Evolutionary conservation across 345 rosid species (phyloP).

Genomic region (Ailanthus altissimus): DNA sequence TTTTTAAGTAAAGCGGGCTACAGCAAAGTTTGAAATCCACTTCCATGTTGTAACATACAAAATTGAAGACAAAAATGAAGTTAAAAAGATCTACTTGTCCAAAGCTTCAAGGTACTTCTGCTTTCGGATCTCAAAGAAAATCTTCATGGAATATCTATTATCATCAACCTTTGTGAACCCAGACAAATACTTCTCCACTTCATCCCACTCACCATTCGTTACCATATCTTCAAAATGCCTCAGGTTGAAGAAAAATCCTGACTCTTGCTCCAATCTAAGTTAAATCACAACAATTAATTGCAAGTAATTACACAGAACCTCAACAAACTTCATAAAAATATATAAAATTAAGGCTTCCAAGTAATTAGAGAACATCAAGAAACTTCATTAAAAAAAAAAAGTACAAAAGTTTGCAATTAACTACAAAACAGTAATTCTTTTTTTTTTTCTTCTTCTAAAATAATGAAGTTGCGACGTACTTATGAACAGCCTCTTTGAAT

Average conservation of each 20-base stretch:
- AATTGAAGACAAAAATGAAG: conserved; percentile 11
- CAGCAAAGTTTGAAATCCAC: neutral
- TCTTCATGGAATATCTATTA: conserved; percentile 90
- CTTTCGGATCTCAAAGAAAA: conserved; percentile 86
- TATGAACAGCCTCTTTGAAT: conserved; percentile 75
- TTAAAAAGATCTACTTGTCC: conserved; percentile 58
- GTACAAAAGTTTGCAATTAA: too few species aligned
- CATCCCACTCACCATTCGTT: conserved; percentile 92
- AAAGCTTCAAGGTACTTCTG: conserved; percentile 92
- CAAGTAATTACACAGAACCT: conserved; percentile 10
- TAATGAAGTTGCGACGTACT: conserved; percentile 35
- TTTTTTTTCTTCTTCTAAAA: too few species aligned
- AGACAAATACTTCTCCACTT: conserved; percentile 77
- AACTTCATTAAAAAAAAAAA: neutral
- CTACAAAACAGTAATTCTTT: too few species aligned
- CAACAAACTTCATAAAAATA: neutral
- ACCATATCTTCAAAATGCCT: conserved; percentile 83
- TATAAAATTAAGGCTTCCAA: neutral
- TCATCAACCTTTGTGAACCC: conserved; percentile 84
- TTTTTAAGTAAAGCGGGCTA: neutral
- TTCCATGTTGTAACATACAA: neutral
- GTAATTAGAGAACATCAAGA: neutral
- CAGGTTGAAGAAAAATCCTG: conserved; percentile 83
- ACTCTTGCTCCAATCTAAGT: conserved; percentile 84
- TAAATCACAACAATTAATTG: conserved; percentile 11